Evolutionary conservation across 306 rosid species (phyloP).

Genomic region (Biancaea sappan): DNA sequence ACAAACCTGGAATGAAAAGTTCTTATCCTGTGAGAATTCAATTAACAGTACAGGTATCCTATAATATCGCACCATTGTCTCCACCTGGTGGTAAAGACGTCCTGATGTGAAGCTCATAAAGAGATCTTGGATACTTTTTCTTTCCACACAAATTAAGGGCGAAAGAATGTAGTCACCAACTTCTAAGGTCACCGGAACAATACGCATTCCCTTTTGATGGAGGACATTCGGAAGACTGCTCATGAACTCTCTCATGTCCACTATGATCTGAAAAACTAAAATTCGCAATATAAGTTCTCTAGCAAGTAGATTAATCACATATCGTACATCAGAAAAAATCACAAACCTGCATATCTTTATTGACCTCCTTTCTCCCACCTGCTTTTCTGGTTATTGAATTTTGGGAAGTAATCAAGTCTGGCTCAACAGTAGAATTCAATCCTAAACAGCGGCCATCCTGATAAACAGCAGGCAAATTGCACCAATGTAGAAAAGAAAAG

Average conservation of each 20-base stretch:
- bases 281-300: conserved; percentile 28
- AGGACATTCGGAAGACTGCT: conserved; percentile 99
- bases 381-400: conserved; percentile 86
- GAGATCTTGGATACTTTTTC: conserved; percentile 98
- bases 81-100: conserved; percentile 95
- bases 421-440: conserved; percentile 58
- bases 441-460: conserved; percentile 78
- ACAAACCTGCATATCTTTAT: conserved; percentile 83
- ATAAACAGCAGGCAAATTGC: conserved; percentile 36
- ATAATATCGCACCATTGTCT: conserved; percentile 92
- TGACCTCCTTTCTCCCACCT: conserved; percentile 84
- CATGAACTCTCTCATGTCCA: conserved; percentile 99
- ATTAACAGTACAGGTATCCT: conserved; percentile 92
- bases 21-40: conserved; percentile 95
- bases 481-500: conserved; percentile 17
- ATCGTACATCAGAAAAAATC: conserved; percentile 27
- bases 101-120: conserved; percentile 97
- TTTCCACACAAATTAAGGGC: conserved; percentile 92
- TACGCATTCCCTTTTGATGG: conserved; percentile 94
- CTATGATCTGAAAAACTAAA: conserved; percentile 75
- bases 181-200: conserved; percentile 90
- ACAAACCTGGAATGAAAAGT: conserved; percentile 96
- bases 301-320: conserved; percentile 20
- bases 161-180: conserved; percentile 98
- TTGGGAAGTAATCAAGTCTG: conserved; percentile 51